Evolutionary conservation across 176 grass and related monocot genomes (phyloP).

Genomic region (Chrysopogon serrulatus): DNA sequence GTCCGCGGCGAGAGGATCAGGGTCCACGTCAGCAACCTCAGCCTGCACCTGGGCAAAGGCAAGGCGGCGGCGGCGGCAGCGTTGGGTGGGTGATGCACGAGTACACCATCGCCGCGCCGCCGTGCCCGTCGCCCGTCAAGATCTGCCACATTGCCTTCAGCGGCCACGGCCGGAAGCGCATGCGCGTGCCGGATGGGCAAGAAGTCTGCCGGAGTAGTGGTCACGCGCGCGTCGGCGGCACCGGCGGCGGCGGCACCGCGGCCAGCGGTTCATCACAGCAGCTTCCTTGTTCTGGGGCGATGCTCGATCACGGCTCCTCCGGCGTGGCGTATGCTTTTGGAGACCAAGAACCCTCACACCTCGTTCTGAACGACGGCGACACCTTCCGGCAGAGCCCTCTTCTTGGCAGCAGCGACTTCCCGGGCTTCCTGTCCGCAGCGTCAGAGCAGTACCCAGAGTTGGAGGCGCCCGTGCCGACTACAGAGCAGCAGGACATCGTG

Average conservation of each 20-base stretch:
- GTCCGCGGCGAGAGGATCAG: neutral
- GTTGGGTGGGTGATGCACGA: slow-evolving; percentile 34
- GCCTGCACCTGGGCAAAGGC: neutral
- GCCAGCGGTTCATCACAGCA: neutral
- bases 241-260: neutral
- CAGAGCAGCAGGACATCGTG: neutral
- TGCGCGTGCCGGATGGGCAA: neutral
- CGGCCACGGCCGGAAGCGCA: slow-evolving; percentile 15
- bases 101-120: neutral
- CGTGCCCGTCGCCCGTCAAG: neutral
- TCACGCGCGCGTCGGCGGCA: neutral
- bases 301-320: too few relatives aligned
- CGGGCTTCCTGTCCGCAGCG: neutral
- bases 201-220: neutral
- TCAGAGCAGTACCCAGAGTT: neutral
- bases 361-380: neutral
- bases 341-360: neutral
- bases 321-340: neutral
- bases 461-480: neutral
- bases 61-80: neutral
- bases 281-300: neutral
- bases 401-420: neutral
- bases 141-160: neutral
- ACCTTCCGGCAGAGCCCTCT: neutral
- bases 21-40: neutral